Conservation (phyloP, 306 rosid species). For the Dalbergia oliveri region DNA sequence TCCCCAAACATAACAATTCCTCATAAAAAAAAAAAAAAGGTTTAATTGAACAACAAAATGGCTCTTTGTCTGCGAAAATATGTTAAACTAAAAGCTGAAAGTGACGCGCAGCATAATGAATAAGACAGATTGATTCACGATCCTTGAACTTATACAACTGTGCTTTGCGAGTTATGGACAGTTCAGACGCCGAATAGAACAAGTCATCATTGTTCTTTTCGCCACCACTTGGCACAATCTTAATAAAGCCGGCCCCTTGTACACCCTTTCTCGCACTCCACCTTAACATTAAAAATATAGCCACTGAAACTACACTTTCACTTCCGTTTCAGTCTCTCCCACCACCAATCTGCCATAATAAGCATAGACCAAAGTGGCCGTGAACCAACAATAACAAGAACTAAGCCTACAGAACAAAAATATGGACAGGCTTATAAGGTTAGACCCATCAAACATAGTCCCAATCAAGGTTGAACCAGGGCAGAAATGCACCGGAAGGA, state of each 20-base stretch:
- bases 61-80: slow-evolving; percentile 23
- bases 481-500: slow-evolving; percentile 64
- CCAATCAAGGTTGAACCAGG: slow-evolving; percentile 66
- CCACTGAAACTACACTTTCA: no score
- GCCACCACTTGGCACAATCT: slow-evolving; percentile 74
- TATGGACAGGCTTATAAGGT: slow-evolving; percentile 83
- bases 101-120: slow-evolving; percentile 41
- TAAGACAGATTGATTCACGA: slow-evolving; percentile 27
- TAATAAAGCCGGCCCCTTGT: slow-evolving; percentile 61
- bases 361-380: background rate
- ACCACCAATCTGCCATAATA: background rate
- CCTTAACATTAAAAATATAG: slow-evolving; percentile 21
- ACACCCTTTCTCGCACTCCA: background rate
- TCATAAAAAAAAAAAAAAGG: background rate
- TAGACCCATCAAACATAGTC: slow-evolving; percentile 81
- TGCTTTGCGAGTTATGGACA: background rate
- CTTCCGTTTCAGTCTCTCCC: slow-evolving; percentile 32
- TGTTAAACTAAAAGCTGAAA: slow-evolving; percentile 34
- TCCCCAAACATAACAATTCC: slow-evolving; percentile 12
- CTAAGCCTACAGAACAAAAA: slow-evolving; percentile 10
- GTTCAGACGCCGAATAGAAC: slow-evolving; percentile 66
- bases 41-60: slow-evolving; percentile 18
- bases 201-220: slow-evolving; percentile 77
- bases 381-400: background rate
- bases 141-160: slow-evolving; percentile 31